Base-by-base conservation (phyloP, 768 basidiomycete genomes). In the Lentinus brumalis region DNA sequence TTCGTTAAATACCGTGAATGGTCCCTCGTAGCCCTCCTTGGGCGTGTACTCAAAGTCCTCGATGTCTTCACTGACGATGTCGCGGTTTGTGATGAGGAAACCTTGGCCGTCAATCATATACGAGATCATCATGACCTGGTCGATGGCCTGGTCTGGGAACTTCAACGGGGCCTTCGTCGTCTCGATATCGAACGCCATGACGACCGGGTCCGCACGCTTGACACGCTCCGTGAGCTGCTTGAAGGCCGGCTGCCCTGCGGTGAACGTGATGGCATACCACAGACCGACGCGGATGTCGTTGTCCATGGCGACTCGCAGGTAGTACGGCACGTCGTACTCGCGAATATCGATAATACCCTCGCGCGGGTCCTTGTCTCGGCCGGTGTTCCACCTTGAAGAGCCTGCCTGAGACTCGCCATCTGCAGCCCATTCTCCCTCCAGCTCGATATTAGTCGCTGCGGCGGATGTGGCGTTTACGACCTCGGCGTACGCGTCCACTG, bases 81-180 rank as follows among this genome's bases (percentile, higher is more conserved):
- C 97, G 45, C 97, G 84, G 69, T 98, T 98, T 21, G 94, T 97
- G 74, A 99, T 98, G 62, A 99, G 84, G 71, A 91, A 99, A 0
- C 97, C 97, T 73, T 96, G 93, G 0, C 95, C 96, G 71, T 99
- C 97, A 16, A 99, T 80, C 96, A 99, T 98, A 76, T 98, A 99
- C 46, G 97, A 99, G 64, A 99, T 98, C 97, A 99, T 99, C 96
- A 99, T 99, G 68, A 99, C 94, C 72, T 98, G 96, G 78, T 98
- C 97, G 29, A 93, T 88, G 7, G 86, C 84, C 67, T 95, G 90
- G 77, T 98, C 97, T 1, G 97, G 96, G 71, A 98, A 98, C 75
- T 98, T 98, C 68, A 98, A 86, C n/a, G 97, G 96, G n/a, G 93
- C 91, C 77, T 99, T 99, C 1, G 96, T 96, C 16, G 94, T 96